Percentiles rank a stretch among this genome's conserved stretches.
Evolutionary conservation across 73 alveolate genomes (phyloP).

Genomic region (Paramecium pentaurelia): DNA sequence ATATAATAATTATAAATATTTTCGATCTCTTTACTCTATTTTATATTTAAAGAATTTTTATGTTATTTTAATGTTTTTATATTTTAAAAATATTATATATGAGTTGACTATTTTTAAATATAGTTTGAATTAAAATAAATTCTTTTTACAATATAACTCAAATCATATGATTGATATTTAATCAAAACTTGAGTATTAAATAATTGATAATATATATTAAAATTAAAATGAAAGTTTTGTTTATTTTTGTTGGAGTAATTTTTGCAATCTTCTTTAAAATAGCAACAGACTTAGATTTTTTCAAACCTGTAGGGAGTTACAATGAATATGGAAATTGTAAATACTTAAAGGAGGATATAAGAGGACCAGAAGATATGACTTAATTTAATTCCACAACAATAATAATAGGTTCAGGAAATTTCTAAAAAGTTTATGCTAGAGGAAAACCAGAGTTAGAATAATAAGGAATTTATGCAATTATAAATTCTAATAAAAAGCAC

Average conservation of each 20-base stretch:
- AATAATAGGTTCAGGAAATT: slow-evolving; percentile 11
- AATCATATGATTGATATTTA: too few relatives aligned
- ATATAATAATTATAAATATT: too few relatives aligned
- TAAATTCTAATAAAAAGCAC: not conserved
- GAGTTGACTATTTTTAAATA: too few relatives aligned
- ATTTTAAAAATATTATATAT: too few relatives aligned
- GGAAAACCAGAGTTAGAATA: not conserved
- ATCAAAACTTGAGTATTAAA: too few relatives aligned
- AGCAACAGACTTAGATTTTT: not conserved
- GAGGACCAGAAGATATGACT: slow-evolving; percentile 32
- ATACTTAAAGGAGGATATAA: not conserved
- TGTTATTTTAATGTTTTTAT: too few relatives aligned
- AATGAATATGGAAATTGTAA: not conserved
- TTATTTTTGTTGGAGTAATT: not conserved
- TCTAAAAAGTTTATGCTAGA: not conserved
- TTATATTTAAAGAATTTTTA: too few relatives aligned
- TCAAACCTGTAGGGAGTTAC: not conserved
- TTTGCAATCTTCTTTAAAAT: not conserved
- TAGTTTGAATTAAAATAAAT: too few relatives aligned
- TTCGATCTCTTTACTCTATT: too few relatives aligned
- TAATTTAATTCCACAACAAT: not conserved
- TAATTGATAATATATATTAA: too few relatives aligned
- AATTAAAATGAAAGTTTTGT: not conserved
- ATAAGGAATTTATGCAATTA: not conserved
- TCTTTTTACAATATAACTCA: too few relatives aligned